Evolutionary conservation across 2,329 filamentous ascomycete genomes (phyloP).

Genomic region (Lasiodiplodia gonubiensis): DNA sequence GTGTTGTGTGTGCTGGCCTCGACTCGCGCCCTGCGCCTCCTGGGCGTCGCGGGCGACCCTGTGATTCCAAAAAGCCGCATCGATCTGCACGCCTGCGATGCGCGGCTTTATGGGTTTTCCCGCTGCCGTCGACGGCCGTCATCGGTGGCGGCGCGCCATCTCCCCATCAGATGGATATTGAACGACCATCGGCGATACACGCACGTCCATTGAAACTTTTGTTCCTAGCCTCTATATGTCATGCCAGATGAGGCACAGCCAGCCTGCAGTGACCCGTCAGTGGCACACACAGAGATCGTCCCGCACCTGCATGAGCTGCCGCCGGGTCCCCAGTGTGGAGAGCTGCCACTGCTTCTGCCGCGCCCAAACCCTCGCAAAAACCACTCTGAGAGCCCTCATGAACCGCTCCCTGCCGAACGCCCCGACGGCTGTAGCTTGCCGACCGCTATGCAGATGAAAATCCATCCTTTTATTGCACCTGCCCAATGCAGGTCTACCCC

Average conservation of each 20-base stretch:
- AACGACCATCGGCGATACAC: constrained; percentile 8
- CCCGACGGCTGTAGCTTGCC: constrained; percentile 19
- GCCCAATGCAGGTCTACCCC: constrained; percentile 25
- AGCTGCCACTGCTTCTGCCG: constrained; percentile 7
- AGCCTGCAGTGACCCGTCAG: constrained; percentile 26
- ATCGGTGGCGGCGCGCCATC: constrained; percentile 10
- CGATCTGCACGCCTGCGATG: constrained; percentile 13
- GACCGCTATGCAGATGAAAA: constrained; percentile 25
- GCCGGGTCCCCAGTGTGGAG: constrained; percentile 22
- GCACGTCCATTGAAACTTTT: constrained; percentile 24
- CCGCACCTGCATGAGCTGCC: constrained; percentile 26
- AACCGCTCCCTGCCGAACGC: constrained; percentile 23
- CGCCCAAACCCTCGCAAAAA: constrained; percentile 3
- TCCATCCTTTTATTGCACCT: constrained; percentile 26
- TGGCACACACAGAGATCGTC: constrained; percentile 27
- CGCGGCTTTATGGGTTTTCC: constrained; percentile 15
- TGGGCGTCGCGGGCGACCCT: neutral
- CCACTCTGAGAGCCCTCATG: constrained; percentile 10
- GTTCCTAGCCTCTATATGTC: constrained; percentile 25
- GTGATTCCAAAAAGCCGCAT: constrained; percentile 10
- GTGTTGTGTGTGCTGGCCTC: neutral
- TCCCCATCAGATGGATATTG: neutral
- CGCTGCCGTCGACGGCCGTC: constrained; percentile 7
- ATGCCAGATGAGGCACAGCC: constrained; percentile 26
- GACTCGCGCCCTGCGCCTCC: constrained; percentile 10